Base-by-base conservation (phyloP, 202 grass and related monocot genomes). In the Schoenoplectus tabernaemontani region DNA sequence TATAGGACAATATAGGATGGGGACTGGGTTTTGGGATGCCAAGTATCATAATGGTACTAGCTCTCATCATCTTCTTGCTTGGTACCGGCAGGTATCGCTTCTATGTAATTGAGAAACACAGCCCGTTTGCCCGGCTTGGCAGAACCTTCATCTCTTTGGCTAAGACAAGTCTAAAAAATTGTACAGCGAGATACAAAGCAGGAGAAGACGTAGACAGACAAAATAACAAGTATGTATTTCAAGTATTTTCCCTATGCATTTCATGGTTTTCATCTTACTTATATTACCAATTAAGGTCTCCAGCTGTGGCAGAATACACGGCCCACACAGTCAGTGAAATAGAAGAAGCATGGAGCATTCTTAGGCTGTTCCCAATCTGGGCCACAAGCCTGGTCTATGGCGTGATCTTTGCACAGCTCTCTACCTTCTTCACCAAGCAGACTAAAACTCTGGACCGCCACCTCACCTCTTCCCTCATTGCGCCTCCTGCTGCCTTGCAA, bases 1-100 rank as follows among this genome's bases (percentile, higher is more conserved):
- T 89, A 26, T 84, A 96, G 82, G 93, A 96, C 17, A 88, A 92
- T 62, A 56, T 96, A 20, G 83, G 93, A 7, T 92, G 88, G 90
- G 86, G 76, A 8, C 59, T 96, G 72, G 93, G 90, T 9, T 92
- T 92, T 53, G 90, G 88, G 78, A 88, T 96, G 64, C 90, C 93
- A 64, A 87, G 82, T 81, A 28, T 83, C 63, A 63, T 85, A 57
- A 88, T 96, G 80, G 46, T 34, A 34, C 24, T 77, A 7, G 81
- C 88, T n/a, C 93, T 92, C 3, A 51, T n/a, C 30, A 50, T 92
- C 5, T 89, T 96, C 88, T 65, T 96, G 79, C 22, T 96, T 13
- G 86, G 90, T 2, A 87, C 34, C 0, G 73, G 57, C 0, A 86
- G 64, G 1, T 92, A 96, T 68, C 87, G 89, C 23, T 92, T 76